Evolutionary conservation across 768 basidiomycete genomes (phyloP), one percentile per base, ranked within the genome.

Genomic region (Grammothele lineata): DNA sequence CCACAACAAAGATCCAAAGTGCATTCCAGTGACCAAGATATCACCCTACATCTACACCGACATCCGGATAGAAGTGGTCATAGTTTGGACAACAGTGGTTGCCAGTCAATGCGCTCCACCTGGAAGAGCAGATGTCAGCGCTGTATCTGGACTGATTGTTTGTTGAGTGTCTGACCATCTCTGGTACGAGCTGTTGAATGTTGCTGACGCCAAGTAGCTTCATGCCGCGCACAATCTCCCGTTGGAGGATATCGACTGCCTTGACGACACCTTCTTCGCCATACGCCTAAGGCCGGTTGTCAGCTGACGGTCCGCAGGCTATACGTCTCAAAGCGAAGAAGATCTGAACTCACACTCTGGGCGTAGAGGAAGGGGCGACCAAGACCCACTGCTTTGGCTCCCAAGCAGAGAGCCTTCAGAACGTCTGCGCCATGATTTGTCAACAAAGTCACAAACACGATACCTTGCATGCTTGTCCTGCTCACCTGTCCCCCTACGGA

Each of bases 311-410:
- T n/a, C n/a, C n/a, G n/a, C 50, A 19, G 33, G 46, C 17, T 12
- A 51, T 33, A 45, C 23, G 24, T 32, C 33, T 54, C 22, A 37
- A 17, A 22, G 36, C 40, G 19, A 17, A 53, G n/a, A n/a, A n/a
- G n/a, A n/a, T n/a, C n/a, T n/a, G n/a, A 17, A 60, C 77, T 59
- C 65, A 88, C 87, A 57, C 86, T 86, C 66, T 89, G 85, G 1
- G 86, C 91, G 58, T 87, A 95, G 10, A 96, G 72, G 72, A 93
- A 89, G 12, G 87, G 75, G 12, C 93, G 73, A 2, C 93, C 93
- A 25, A 96, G 68, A 4, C 93, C 92, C 15, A 93, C 89, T 7
- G 85, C 89, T 52, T 68, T 83, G 3, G 93, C 93, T 9, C 93
- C 93, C 7, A 96, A 72, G 60, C 91, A 94, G 9, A 95, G 67